These are phyloP conservation scores for Bauhinia variegata DNA, from an alignment of 306 rosid genomes.

Conservation along the genomic window DNA sequence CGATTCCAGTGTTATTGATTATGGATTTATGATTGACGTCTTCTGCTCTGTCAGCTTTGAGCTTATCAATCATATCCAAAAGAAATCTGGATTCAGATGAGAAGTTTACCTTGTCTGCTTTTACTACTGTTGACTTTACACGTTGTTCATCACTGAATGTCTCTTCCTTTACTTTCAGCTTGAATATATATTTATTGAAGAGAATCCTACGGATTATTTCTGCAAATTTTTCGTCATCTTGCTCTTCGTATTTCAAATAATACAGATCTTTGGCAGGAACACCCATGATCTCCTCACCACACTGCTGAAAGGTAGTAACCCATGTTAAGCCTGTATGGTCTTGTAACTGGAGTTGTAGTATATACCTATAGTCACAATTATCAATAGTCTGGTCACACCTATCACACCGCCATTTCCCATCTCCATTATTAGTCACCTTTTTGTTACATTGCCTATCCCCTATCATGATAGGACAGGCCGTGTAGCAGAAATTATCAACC, in stretches of 20 bases:
- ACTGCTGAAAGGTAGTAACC: slow-evolving; percentile 95
- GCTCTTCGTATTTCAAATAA: slow-evolving; percentile 64
- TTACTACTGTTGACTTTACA: slow-evolving; percentile 76
- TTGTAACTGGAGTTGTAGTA: slow-evolving; percentile 78
- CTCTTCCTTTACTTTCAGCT: slow-evolving; percentile 88
- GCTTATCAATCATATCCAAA: slow-evolving; percentile 66
- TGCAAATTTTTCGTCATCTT: slow-evolving; percentile 67
- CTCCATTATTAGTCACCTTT: slow-evolving; percentile 85
- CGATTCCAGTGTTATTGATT: slow-evolving; percentile 35
- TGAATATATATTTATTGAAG: slow-evolving; percentile 63
- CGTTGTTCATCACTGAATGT: slow-evolving; percentile 83
- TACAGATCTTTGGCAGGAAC: slow-evolving; percentile 71
- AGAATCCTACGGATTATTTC: slow-evolving; percentile 67
- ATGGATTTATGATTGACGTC: slow-evolving; percentile 42
- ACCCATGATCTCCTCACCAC: slow-evolving; percentile 89
- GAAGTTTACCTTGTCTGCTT: slow-evolving; percentile 68
- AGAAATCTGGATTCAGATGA: slow-evolving; percentile 50
- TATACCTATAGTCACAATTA: slow-evolving; percentile 79
- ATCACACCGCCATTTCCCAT: slow-evolving; percentile 91
- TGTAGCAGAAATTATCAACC: slow-evolving; percentile 78
- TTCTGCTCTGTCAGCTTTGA: slow-evolving; percentile 48
- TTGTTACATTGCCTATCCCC: slow-evolving; percentile 85
- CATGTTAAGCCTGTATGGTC: slow-evolving; percentile 83
- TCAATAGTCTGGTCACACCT: slow-evolving; percentile 68
- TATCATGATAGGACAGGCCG: slow-evolving; percentile 80